Evolutionary conservation across 139 green algal species (phyloP).

Genomic region (Diplosphaera chodatii): DNA sequence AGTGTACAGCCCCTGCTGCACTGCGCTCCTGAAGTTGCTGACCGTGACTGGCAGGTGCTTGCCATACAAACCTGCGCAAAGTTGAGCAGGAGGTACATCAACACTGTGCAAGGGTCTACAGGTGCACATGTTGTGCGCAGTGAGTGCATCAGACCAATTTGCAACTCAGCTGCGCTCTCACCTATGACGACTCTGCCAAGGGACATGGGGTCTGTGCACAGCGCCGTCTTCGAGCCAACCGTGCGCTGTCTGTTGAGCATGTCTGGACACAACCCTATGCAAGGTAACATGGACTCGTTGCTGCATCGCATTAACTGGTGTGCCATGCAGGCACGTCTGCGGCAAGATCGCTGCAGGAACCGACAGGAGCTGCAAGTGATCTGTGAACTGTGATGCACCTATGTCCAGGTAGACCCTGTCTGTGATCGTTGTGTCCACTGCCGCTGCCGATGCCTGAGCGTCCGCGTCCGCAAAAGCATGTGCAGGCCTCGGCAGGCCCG

Average conservation of each 20-base stretch:
- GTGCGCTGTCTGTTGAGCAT: neutral
- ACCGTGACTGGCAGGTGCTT: neutral
- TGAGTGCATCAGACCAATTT: neutral
- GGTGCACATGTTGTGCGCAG: neutral
- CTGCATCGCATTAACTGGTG: no score
- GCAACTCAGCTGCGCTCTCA: neutral
- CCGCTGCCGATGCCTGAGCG: no score
- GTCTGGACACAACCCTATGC: neutral
- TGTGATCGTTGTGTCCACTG: conserved; percentile 21
- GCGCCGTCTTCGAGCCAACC: neutral
- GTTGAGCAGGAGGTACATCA: no score
- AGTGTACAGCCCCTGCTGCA: neutral
- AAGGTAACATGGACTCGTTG: no score
- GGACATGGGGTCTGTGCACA: neutral
- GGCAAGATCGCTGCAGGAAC: no score
- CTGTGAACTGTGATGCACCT: no score
- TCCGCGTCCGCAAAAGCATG: no score
- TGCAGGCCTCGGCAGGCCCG: no score
- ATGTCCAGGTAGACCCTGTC: conserved; percentile 37
- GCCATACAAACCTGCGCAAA: neutral
- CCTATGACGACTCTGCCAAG: neutral
- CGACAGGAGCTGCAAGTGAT: no score
- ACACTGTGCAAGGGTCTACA: neutral
- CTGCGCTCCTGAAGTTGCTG: neutral
- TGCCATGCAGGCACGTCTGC: no score